These are phyloP conservation scores for Sesbania bispinosa DNA, from an alignment of 306 rosid genomes.

Conservation along the genomic window DNA sequence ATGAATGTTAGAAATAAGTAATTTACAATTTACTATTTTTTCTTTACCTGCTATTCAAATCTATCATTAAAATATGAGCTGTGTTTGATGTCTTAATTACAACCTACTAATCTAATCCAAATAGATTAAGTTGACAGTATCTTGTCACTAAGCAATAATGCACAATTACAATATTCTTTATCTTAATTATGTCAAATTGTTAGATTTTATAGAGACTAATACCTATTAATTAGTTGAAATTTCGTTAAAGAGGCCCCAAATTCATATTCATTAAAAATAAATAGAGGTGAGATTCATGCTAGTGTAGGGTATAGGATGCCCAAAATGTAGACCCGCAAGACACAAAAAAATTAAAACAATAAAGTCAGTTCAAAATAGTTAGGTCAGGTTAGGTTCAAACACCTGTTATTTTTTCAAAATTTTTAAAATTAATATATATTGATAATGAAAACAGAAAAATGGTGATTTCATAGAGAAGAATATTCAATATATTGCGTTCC, in stretches of 20 bases:
- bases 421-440: neutral
- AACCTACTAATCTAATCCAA: constrained; percentile 3
- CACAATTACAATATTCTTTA: neutral
- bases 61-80: neutral
- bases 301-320: neutral
- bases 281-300: neutral
- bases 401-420: neutral
- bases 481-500: neutral
- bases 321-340: neutral
- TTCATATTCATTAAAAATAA: neutral
- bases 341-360: neutral
- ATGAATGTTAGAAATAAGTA: too few species aligned
- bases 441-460: neutral
- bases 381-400: constrained; percentile 31
- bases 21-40: neutral
- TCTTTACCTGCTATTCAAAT: neutral
- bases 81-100: neutral
- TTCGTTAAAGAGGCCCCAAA: neutral
- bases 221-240: neutral
- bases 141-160: neutral
- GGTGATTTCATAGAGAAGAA: constrained; percentile 44
- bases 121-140: neutral
- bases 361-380: constrained; percentile 17
- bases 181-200: neutral
- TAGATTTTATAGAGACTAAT: neutral